Conservation (phyloP, 1,139 yeast genomes). For the Suhomyces atakaporum region DNA sequence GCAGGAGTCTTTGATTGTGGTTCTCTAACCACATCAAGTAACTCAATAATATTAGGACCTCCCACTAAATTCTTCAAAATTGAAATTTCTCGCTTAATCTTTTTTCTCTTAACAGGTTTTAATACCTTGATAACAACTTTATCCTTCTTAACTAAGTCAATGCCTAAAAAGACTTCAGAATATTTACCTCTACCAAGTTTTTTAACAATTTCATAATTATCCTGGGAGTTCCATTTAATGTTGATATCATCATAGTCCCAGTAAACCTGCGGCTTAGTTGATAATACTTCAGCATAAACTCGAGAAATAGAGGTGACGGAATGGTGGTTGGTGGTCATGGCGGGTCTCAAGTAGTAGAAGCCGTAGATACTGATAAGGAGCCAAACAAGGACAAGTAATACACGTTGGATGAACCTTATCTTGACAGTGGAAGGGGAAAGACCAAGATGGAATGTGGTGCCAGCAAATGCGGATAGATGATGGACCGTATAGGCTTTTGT, state of each 20-base stretch:
- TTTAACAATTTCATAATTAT: slow-evolving; percentile 47
- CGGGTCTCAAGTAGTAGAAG: slow-evolving; percentile 3
- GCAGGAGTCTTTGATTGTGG: slow-evolving; percentile 92
- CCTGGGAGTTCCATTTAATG: slow-evolving; percentile 50
- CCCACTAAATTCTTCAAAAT: slow-evolving; percentile 85
- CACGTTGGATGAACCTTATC: slow-evolving; percentile 10
- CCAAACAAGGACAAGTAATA: slow-evolving; percentile 12
- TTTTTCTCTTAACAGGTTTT: slow-evolving; percentile 95
- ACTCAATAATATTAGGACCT: slow-evolving; percentile 80
- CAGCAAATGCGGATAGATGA: no score
- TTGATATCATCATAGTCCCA: slow-evolving; percentile 52
- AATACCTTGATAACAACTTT: slow-evolving; percentile 87
- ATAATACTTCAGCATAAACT: slow-evolving; percentile 47
- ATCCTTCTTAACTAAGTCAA: slow-evolving; percentile 53
- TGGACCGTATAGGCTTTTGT: background rate
- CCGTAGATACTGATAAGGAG: slow-evolving; percentile 13
- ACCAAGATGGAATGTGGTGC: background rate
- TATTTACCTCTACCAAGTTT: slow-evolving; percentile 52
- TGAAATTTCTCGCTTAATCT: slow-evolving; percentile 92
- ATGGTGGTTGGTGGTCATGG: slow-evolving; percentile 15
- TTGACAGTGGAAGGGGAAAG: slow-evolving; percentile 4
- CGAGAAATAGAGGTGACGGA: slow-evolving; percentile 37
- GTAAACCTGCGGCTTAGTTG: slow-evolving; percentile 45
- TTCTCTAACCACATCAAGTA: slow-evolving; percentile 88
- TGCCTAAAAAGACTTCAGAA: slow-evolving; percentile 57